Percentiles rank a stretch among this genome's conserved stretches.
Evolutionary conservation across 1,284 basidiomycete species (phyloP).

Genomic region (Ceratobasidium papillatum): DNA sequence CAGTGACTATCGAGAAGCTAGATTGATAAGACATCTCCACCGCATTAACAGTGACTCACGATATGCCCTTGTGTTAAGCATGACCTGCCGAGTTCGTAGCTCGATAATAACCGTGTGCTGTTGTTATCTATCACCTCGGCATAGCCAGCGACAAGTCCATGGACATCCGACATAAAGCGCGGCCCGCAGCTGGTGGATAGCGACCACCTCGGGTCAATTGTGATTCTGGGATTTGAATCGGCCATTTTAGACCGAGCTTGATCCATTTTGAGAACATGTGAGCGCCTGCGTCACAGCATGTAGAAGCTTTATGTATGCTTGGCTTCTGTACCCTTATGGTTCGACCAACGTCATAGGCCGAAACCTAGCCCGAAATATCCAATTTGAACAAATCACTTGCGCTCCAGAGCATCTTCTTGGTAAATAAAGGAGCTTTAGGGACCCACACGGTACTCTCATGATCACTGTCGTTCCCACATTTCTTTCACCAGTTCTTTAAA

Average conservation of each 20-base stretch:
- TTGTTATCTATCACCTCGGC: background rate
- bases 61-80: too few species aligned
- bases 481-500: background rate
- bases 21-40: too few species aligned
- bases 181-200: background rate
- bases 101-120: background rate
- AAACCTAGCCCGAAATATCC: background rate
- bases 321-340: background rate
- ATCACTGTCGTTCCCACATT: too few species aligned
- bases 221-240: background rate
- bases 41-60: too few species aligned
- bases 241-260: background rate
- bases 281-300: background rate
- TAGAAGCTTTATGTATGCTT: slow-evolving; percentile 3
- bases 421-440: too few species aligned
- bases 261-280: background rate
- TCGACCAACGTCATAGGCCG: background rate
- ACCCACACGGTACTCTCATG: background rate
- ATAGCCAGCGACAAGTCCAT: background rate
- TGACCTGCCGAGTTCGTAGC: background rate
- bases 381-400: background rate
- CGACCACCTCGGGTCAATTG: background rate
- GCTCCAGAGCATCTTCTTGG: background rate
- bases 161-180: background rate
- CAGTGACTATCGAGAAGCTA: too few species aligned